Base-by-base conservation (phyloP, 192 early-diverging fungal species). In the Martensiomyces pterosporus region DNA sequence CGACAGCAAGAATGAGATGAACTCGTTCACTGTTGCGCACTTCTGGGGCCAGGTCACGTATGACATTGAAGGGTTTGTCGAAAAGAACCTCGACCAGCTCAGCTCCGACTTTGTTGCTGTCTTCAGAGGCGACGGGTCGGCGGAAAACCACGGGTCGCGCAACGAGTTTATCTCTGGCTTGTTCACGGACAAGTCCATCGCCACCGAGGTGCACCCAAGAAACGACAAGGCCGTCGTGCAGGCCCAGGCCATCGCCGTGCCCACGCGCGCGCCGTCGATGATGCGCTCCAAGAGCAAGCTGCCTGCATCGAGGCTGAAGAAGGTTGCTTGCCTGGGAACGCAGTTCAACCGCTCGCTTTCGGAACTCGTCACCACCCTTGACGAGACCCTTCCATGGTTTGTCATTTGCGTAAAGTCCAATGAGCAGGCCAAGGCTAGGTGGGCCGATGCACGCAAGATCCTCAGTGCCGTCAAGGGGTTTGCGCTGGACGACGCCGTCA, bases 21-120 rank as follows among this genome's bases (percentile, higher is more conserved):
- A 65, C 55, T 53, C 61, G 13, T 96, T 96, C 63, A 78, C 82
- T n/a, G 78, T 94, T 49, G 75, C 82, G 46, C 93, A 96, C 62
- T 92, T 83, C 46, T 64, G 77, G 69, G 73, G 80, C 35, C 81
- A 85, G 48, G 60, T 95, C 16, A 82, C 82, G 25, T 97, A 97
- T 61, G 82, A 89, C 13, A 77, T 87, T n/a, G 81, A 83, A 42
- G 77, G 78, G 42, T 93, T 97, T 60, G 55, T 88, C 37, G 90
- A 90, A 34, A 86, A 85, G 64, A 94, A 94, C 64, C 62, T 63
- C 29, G 81, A 54, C 78, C 84, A 59, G 82, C 85, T 60, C 54
- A 85, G 70, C 43, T 75, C 87, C 5, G 93, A 98, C 65, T 93
- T 95, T 71, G 82, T 98, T 14, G 81, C 84, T 9, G 73, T 94